phyloP scores from a whole-genome alignment of 2,329 filamentous ascomycete species.

The Canariomyces notabilis region DNA sequence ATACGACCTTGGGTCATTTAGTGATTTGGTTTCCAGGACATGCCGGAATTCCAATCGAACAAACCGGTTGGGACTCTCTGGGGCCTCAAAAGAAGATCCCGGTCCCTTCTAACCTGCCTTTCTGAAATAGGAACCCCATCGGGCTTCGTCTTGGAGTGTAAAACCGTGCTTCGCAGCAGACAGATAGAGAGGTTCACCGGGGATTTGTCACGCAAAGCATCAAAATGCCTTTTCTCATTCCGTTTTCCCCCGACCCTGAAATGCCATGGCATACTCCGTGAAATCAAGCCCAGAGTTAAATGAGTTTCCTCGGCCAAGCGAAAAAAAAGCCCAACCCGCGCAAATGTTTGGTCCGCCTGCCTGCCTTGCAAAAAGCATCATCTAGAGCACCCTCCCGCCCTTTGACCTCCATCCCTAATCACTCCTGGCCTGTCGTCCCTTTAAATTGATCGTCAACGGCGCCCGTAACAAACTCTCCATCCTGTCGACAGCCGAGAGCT shows the following conservation, averaged over 20 bases:
- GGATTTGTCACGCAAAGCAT: conserved; percentile 11
- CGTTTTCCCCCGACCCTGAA: conserved; percentile 26
- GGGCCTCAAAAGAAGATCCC: no score
- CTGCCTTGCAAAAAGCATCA: conserved; percentile 2
- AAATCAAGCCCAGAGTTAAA: conserved; percentile 13
- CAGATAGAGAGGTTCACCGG: not conserved
- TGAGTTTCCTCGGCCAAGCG: conserved; percentile 17
- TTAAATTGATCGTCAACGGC: conserved; percentile 8
- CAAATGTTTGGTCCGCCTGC: conserved; percentile 2
- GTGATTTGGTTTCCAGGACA: no score
- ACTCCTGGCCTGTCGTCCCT: not conserved
- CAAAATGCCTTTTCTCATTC: conserved; percentile 23
- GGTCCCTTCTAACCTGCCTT: no score
- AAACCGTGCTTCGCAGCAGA: not conserved
- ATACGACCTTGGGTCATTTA: no score
- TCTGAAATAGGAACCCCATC: no score
- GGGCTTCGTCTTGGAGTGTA: no score
- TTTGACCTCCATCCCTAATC: no score
- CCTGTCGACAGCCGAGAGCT: no score
- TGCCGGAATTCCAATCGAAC: no score
- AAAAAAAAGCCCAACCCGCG: conserved; percentile 16
- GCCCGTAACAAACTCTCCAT: not conserved
- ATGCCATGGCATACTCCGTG: conserved; percentile 26
- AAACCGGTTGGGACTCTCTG: no score
- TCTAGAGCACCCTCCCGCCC: no score